Evolutionary conservation across 306 rosid species (phyloP).

Genomic region (Spatholobus suberectus): DNA sequence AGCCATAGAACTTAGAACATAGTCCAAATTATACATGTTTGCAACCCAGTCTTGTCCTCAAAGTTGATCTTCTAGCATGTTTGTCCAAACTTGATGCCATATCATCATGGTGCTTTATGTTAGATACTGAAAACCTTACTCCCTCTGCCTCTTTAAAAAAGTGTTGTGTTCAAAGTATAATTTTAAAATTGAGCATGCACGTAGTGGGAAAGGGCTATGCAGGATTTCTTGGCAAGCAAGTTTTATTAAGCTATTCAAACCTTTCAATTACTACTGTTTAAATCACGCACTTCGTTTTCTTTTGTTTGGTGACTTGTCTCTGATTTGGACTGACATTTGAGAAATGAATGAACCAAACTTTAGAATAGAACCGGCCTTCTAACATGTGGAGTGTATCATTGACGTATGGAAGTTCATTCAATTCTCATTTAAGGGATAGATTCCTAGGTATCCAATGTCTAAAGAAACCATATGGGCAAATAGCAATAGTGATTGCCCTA

Average conservation of each 20-base stretch:
- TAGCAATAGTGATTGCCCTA: constrained; percentile 12
- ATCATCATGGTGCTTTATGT: neutral
- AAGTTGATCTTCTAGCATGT: neutral
- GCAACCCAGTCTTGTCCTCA: neutral
- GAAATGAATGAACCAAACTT: constrained; percentile 43
- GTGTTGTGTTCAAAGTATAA: neutral
- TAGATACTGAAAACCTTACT: constrained; percentile 6
- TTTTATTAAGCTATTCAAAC: constrained; percentile 5
- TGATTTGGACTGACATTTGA: constrained; percentile 43
- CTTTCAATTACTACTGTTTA: constrained; percentile 35
- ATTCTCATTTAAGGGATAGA: constrained; percentile 15
- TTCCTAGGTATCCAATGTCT: constrained; percentile 26
- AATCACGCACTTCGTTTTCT: constrained; percentile 9
- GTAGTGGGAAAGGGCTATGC: neutral
- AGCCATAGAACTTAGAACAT: neutral
- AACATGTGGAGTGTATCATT: constrained; percentile 38
- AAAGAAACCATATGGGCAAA: constrained; percentile 32
- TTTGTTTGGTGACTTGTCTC: constrained; percentile 30
- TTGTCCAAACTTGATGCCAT: constrained; percentile 9
- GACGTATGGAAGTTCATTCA: constrained; percentile 33
- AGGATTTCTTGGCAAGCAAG: constrained; percentile 24
- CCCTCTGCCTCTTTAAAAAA: neutral
- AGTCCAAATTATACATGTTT: neutral
- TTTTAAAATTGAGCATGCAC: constrained; percentile 17
- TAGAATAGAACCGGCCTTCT: neutral